Base-by-base conservation (phyloP, 2,329 filamentous ascomycete genomes). In the Hypoxylon sp. region DNA sequence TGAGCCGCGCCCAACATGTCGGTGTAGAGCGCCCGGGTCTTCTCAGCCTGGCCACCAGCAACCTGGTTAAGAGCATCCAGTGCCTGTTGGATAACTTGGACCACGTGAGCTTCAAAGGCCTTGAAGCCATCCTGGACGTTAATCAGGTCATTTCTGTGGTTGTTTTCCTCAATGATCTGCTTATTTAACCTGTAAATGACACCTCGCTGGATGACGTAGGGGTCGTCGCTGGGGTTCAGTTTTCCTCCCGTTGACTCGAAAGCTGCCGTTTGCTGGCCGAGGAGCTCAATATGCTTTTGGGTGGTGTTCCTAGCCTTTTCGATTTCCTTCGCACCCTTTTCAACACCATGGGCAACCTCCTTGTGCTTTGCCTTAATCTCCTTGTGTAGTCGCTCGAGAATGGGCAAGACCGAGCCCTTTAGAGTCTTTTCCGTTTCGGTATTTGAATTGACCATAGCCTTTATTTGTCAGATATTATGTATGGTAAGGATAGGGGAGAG, bases 321-420 rank as follows among this genome's bases (percentile, higher is more conserved):
- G 21, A 99, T 94, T 55, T 93, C 89, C 83, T 98, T 99, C 72
- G 92, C 89, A 14, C 90, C 88, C 84, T 97, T 97, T 67, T 90
- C 87, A 21, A 92, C 93, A 7, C 95, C 94, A 68, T 89, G 86
- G 46, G 88, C 86, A 53, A 99, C 87, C 81, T 98, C 94, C 84
- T 98, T 98, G 70, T 89, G 86, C 84, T 98, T 98, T 83, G 92
- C 90, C 87, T 98, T 99, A 85, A 99, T 96, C 80, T 98, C 96
- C 79, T 93, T 91, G 83, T 98, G 94, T 52, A 99, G 85, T 57
- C 94, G 91, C 75, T 97, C 93, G 77, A 99, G 90, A 70, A 95
- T 90, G 38, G 95, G 96, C 19, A 97, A 85, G 30, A 98, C 92
- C 13, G 90, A 90, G 65, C 90, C 91, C 81, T 95, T 97, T 72